phyloP scores from a whole-genome alignment of 1,139 yeast genomes.

The Geotrichum siamense region DNA sequence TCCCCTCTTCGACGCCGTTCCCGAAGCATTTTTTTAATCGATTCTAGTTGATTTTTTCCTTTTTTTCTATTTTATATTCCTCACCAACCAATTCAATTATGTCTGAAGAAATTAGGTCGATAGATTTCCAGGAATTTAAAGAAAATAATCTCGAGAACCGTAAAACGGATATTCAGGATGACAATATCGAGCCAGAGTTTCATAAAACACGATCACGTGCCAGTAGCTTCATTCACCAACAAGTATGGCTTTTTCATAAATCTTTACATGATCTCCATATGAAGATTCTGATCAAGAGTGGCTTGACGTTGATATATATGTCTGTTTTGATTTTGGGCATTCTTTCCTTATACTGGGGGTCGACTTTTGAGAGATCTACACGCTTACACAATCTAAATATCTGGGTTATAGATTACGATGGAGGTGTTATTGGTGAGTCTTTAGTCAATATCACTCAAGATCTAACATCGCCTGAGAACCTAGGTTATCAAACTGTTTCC shows the following conservation, averaged over 20 bases:
- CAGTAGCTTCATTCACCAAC: conserved; percentile 4
- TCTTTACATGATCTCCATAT: conserved; percentile 5
- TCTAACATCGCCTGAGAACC: conserved; percentile 32
- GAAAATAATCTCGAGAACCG: no score
- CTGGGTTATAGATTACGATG: conserved; percentile 45
- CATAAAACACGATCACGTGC: conserved; percentile 1
- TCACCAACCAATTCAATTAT: no score
- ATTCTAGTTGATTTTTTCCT: no score
- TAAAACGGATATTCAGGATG: neutral
- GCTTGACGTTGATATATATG: conserved; percentile 9
- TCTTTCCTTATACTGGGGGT: conserved; percentile 56
- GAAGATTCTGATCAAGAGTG: neutral
- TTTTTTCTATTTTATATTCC: no score
- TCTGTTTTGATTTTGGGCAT: conserved; percentile 24
- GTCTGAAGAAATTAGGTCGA: no score
- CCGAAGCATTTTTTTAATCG: no score
- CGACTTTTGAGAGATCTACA: conserved; percentile 40
- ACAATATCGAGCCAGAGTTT: neutral
- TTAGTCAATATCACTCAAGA: conserved; percentile 65
- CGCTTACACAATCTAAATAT: conserved; percentile 41
- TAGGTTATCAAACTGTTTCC: conserved; percentile 13
- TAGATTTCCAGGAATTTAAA: no score
- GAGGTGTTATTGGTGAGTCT: conserved; percentile 19
- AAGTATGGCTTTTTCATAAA: conserved; percentile 7
- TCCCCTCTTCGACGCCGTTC: no score